A percentile compares a stretch with the other conserved stretches of the same genome.
These are phyloP conservation scores for Phylloporus sp. DNA, from an alignment of 768 basidiomycete species.

Conservation along the genomic window DNA sequence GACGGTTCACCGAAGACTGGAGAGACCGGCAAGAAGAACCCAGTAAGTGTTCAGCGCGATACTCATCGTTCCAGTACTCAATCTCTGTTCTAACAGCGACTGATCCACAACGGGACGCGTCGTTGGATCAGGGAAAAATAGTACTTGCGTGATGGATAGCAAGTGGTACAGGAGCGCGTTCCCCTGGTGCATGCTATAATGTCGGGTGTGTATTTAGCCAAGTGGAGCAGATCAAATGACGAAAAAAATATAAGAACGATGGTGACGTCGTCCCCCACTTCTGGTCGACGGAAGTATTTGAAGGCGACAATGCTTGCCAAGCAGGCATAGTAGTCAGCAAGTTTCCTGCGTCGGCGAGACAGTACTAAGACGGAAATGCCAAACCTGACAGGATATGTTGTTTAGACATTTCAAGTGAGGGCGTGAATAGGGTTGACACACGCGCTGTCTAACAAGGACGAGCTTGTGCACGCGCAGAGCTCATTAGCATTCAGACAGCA, in stretches of 20 bases:
- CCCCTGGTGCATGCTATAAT: conserved; percentile 72
- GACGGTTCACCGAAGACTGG: conserved; percentile 21
- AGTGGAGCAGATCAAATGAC: neutral
- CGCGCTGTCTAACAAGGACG: conserved; percentile 90
- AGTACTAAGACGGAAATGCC: conserved; percentile 90
- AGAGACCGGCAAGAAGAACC: conserved; percentile 25
- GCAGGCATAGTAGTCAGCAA: conserved; percentile 94
- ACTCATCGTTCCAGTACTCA: conserved; percentile 65
- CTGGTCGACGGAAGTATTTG: conserved; percentile 86
- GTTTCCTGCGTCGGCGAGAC: conserved; percentile 87
- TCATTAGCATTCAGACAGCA: neutral
- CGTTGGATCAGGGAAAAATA: conserved; percentile 60
- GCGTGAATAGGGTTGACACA: conserved; percentile 30
- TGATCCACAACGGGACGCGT: conserved; percentile 74
- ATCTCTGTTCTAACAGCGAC: conserved; percentile 69
- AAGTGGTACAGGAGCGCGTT: conserved; percentile 86
- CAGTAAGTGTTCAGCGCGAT: conserved; percentile 66
- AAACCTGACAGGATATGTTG: conserved; percentile 57
- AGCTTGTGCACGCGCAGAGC: neutral
- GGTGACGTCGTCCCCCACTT: conserved; percentile 90
- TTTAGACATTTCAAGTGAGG: neutral
- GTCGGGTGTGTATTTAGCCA: neutral
- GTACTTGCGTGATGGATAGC: conserved; percentile 92
- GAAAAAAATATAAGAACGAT: conserved; percentile 54
- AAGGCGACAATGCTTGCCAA: conserved; percentile 90